Evolutionary conservation across 805 yeast genomes (phyloP), one percentile per base, ranked within the genome.

Genomic region (Sungouiozyma intestinalis): DNA sequence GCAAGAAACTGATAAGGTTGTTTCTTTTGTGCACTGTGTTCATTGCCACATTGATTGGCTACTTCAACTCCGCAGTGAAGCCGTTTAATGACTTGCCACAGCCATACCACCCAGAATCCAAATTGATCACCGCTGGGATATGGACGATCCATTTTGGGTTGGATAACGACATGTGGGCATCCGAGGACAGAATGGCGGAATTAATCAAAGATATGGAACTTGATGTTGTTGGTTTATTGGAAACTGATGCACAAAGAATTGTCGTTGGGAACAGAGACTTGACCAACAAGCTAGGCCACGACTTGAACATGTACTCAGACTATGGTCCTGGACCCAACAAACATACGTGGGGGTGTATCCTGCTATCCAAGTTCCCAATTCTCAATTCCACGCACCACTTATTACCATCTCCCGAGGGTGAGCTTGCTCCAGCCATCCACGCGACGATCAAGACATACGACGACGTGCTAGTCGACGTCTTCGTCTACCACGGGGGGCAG

Each of bases 111-210:
- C 79, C 86, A 13, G 73, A 71, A 6, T 72, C 85, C 2, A 74
- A 79, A 50, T 60, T 85, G 3, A 74, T 92, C 53, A 87, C 96
- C 1, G 88, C 97, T 2, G 98, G 97, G 60, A 88, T 92, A 47
- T 92, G 98, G 98, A 90, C 97, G 17, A 81, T 92, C 49, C 98
- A 92, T 66, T 92, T 92, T 59, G 98, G 97, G 18, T 72, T 92
- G 40, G 98, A 92, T 61, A 92, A 92, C 62, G 95, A 87, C 58
- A 82, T 92, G 92, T 92, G 98, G 98, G 90, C 94, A 0, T 77
- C 87, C 49, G 97, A 92, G 64, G 79, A 76, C 35, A 75, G 97
- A 50, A 90, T 92, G 95, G 69, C 81, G 45, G 81, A 82, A 49
- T 73, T 90, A 40, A 77, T 92, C 45, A 69, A 66, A 45, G 97